These are phyloP conservation scores for Juglanconis sp. DNA, from an alignment of 2,329 filamentous ascomycete species.

Conservation along the genomic window DNA sequence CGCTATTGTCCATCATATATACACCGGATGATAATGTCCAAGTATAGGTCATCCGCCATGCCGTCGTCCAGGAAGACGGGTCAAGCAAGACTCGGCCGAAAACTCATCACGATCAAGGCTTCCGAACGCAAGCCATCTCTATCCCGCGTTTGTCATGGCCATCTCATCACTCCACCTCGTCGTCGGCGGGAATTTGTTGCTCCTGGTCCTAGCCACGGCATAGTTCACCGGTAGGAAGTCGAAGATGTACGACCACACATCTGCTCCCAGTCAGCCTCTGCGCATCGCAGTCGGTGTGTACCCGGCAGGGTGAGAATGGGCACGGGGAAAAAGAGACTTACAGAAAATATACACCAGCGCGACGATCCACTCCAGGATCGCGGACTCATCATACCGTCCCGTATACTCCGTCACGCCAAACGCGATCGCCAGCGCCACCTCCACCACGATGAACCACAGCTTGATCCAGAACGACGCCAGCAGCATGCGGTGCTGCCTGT, in stretches of 20 bases:
- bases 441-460: conserved; percentile 72
- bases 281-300: too few relatives aligned
- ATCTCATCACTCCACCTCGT: conserved; percentile 7
- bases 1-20: not conserved
- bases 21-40: not conserved
- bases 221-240: conserved; percentile 10
- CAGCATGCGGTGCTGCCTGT: conserved; percentile 68
- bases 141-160: not conserved
- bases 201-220: not conserved
- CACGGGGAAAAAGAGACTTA: conserved; percentile 59
- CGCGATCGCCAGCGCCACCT: conserved; percentile 64
- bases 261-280: not conserved
- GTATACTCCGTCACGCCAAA: conserved; percentile 58
- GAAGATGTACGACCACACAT: conserved; percentile 10
- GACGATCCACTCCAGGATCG: conserved; percentile 71
- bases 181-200: not conserved
- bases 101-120: too few relatives aligned
- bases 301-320: too few relatives aligned
- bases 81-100: too few relatives aligned
- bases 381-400: conserved; percentile 58
- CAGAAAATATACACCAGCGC: conserved; percentile 82
- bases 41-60: not conserved
- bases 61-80: not conserved
- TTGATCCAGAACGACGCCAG: conserved; percentile 79
- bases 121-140: not conserved